Evolutionary conservation across 345 rosid species (phyloP).

Genomic region (Aquilaria malaccensis): DNA sequence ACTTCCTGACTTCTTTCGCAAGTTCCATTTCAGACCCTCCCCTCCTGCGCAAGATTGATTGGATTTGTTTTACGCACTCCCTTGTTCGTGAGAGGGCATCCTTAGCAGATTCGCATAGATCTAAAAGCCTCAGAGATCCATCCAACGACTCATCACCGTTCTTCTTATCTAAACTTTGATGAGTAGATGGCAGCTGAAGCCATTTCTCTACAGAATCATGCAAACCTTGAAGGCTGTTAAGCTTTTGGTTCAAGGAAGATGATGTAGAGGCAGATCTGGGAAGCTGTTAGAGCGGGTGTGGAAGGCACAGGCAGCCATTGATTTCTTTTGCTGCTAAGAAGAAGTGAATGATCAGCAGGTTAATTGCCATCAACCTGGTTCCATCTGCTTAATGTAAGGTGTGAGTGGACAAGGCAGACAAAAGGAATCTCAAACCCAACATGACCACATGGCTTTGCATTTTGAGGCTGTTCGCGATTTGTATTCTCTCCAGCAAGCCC

Average conservation of each 20-base stretch:
- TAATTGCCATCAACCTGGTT: not conserved
- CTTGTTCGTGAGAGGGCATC: conserved; percentile 30
- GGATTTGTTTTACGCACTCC: conserved; percentile 19
- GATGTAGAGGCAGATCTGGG: conserved; percentile 24
- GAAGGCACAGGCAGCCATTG: conserved; percentile 28
- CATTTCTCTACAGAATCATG: conserved; percentile 22
- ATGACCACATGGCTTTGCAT: not conserved
- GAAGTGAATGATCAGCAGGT: not conserved
- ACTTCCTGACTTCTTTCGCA: conserved; percentile 10
- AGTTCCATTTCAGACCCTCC: conserved; percentile 2
- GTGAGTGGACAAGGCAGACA: not conserved
- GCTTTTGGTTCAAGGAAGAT: conserved; percentile 14
- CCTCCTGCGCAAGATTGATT: conserved; percentile 16
- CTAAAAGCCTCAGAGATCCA: conserved; percentile 26
- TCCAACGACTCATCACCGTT: conserved; percentile 25
- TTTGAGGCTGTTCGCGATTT: not conserved
- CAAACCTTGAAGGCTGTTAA: conserved; percentile 21
- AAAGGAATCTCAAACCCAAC: not conserved
- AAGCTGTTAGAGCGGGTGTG: conserved; percentile 44
- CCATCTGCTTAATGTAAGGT: conserved; percentile 4
- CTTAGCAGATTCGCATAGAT: conserved; percentile 20
- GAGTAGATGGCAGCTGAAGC: conserved; percentile 19
- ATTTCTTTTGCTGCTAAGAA: conserved; percentile 5
- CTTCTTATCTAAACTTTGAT: conserved; percentile 12
- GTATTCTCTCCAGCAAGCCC: not conserved